Conservation (phyloP, 2,329 filamentous ascomycete species). For the Clarireedia paspali region DNA sequence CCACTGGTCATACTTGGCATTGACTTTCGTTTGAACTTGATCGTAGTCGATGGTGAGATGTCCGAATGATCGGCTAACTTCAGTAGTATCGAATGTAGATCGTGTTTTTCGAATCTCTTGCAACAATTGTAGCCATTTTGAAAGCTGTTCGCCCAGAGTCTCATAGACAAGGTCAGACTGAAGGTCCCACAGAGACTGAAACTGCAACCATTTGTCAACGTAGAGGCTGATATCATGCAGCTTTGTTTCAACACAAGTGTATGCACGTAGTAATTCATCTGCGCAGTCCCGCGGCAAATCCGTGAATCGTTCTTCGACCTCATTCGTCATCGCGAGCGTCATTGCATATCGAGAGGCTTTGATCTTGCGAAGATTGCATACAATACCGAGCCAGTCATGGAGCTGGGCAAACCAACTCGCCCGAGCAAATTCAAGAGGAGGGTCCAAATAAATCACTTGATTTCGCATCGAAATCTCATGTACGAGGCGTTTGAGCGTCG, state of each 20-base stretch:
- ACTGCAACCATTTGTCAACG: conserved; percentile 96
- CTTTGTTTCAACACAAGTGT: conserved; percentile 76
- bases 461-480: conserved; percentile 98
- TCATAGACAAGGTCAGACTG: conserved; percentile 95
- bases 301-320: conserved; percentile 66
- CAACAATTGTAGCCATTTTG: conserved; percentile 89
- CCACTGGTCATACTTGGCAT: conserved; percentile 99
- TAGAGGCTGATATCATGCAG: conserved; percentile 73
- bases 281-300: conserved; percentile 81
- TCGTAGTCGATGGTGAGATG: conserved; percentile 96
- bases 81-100: conserved; percentile 94
- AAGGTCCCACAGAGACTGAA: conserved; percentile 96
- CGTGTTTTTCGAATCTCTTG: conserved; percentile 95
- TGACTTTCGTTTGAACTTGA: conserved; percentile 97
- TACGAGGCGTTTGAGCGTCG: conserved; percentile 64
- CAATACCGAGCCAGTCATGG: conserved; percentile 85
- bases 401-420: conserved; percentile 91
- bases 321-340: conserved; percentile 60
- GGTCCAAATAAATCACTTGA: conserved; percentile 93
- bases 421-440: conserved; percentile 82
- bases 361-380: conserved; percentile 88
- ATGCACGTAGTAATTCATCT: conserved; percentile 69
- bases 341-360: conserved; percentile 95
- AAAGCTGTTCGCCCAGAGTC: conserved; percentile 80
- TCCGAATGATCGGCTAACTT: conserved; percentile 86